phyloP scores from a whole-genome alignment of 2,329 filamentous ascomycete species.

The Aureobasidium subglaciale region DNA sequence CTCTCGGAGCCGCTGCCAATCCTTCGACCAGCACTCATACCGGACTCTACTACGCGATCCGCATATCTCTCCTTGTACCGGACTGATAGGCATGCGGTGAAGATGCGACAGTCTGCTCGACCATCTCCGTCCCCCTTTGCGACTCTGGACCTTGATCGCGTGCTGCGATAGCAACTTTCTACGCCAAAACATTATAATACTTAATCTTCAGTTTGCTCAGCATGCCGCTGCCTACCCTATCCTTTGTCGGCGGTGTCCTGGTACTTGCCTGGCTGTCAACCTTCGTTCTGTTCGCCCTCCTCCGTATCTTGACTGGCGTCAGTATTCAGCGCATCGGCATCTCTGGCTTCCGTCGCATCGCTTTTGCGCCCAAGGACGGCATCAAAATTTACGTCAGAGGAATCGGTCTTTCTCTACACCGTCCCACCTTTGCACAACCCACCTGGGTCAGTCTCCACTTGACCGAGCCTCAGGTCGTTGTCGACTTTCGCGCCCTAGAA shows the following conservation, averaged over 20 bases:
- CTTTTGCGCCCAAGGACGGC: conserved; percentile 84
- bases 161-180: neutral
- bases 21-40: neutral
- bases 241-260: conserved; percentile 78
- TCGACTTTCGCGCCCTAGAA: conserved; percentile 64
- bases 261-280: conserved; percentile 83
- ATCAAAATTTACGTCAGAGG: conserved; percentile 83
- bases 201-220: neutral
- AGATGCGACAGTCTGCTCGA: conserved; percentile 5
- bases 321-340: conserved; percentile 95
- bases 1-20: neutral
- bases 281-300: conserved; percentile 86
- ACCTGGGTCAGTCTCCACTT: conserved; percentile 92
- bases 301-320: conserved; percentile 86
- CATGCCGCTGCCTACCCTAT: conserved; percentile 41
- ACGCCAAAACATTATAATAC: neutral
- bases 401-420: conserved; percentile 79
- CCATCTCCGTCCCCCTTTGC: neutral
- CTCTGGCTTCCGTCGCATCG: conserved; percentile 81
- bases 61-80: neutral
- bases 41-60: neutral
- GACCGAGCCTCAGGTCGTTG: conserved; percentile 73
- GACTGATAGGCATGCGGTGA: neutral
- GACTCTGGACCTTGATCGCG: conserved; percentile 1
- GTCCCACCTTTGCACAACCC: conserved; percentile 92